These are phyloP conservation scores for Annulohypoxylon nitens DNA, from an alignment of 495 filamentous ascomycete genomes.

Conservation along the genomic window DNA sequence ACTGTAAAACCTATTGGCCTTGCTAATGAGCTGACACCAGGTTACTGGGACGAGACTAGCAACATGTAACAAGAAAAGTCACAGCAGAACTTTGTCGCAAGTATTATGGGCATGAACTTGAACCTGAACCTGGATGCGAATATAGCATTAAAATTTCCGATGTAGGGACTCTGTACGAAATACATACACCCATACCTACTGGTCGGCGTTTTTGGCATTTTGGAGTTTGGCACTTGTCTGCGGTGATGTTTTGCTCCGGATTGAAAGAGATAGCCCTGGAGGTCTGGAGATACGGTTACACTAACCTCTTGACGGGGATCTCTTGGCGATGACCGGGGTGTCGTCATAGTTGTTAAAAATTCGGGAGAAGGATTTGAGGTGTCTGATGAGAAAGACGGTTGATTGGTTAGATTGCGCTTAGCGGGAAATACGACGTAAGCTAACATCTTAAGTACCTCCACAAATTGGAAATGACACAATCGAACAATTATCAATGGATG, in stretches of 20 bases:
- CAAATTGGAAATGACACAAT: slow-evolving; percentile 41
- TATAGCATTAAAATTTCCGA: slow-evolving; percentile 29
- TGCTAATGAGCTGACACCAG: slow-evolving; percentile 3
- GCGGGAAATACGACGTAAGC: slow-evolving; percentile 40
- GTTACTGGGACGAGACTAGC: slow-evolving; percentile 5
- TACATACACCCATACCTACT: slow-evolving; percentile 10
- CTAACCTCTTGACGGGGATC: slow-evolving; percentile 38
- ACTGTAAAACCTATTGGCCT: slow-evolving; percentile 28
- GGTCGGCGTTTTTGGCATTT: slow-evolving; percentile 1
- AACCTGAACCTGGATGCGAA: no score
- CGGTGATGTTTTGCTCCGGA: slow-evolving; percentile 28
- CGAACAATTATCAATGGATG: slow-evolving; percentile 36
- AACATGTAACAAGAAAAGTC: slow-evolving; percentile 6
- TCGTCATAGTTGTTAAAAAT: slow-evolving; percentile 43
- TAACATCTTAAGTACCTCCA: slow-evolving; percentile 25
- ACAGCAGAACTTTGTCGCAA: background rate
- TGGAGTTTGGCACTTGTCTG: background rate
- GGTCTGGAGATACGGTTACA: slow-evolving; percentile 28
- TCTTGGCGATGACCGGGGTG: slow-evolving; percentile 45
- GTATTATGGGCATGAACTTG: background rate
- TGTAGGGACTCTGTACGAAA: slow-evolving; percentile 42
- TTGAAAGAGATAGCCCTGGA: background rate
- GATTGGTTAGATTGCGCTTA: slow-evolving; percentile 35
- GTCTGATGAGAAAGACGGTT: slow-evolving; percentile 38
- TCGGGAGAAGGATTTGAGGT: slow-evolving; percentile 43